Percentiles rank a stretch among this genome's conserved stretches.
phyloP scores from a whole-genome alignment of 2,329 filamentous ascomycete genomes.

The Sporothrix brasiliensis region DNA sequence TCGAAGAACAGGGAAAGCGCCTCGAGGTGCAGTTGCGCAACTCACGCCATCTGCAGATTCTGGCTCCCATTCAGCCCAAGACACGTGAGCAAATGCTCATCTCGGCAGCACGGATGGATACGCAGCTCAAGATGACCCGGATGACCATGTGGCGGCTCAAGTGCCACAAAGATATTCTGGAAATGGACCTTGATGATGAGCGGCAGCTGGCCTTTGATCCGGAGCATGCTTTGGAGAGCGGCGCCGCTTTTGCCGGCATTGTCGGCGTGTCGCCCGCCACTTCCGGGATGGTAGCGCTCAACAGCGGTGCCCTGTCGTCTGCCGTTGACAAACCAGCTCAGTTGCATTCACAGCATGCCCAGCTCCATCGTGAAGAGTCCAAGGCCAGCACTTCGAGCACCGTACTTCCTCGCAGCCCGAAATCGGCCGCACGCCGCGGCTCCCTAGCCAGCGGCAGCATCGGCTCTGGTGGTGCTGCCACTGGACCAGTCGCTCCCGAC shows the following conservation, averaged over 20 bases:
- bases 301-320: conserved; percentile 1
- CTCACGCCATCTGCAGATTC: conserved; percentile 82
- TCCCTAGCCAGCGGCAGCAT: conserved; percentile 35
- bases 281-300: conserved; percentile 16
- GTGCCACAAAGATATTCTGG: conserved; percentile 86
- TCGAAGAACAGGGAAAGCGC: conserved; percentile 71
- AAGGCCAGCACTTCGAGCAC: conserved; percentile 44
- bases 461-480: conserved; percentile 12
- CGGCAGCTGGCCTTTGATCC: conserved; percentile 47
- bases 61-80: conserved; percentile 89
- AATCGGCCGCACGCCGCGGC: conserved; percentile 44
- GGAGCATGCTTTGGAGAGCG: conserved; percentile 38
- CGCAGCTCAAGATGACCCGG: conserved; percentile 89
- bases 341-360: conserved; percentile 28
- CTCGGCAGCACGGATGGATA: conserved; percentile 80
- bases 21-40: conserved; percentile 84
- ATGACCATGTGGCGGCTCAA: conserved; percentile 91
- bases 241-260: conserved; percentile 34
- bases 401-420: conserved; percentile 43
- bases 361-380: conserved; percentile 38
- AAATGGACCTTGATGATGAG: conserved; percentile 84
- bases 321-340: not conserved
- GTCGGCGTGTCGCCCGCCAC: conserved; percentile 17
- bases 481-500: conserved; percentile 40
- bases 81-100: conserved; percentile 84